These are phyloP conservation scores for Corynespora cassiicola DNA, from an alignment of 2,329 filamentous ascomycete genomes.

Conservation along the genomic window DNA sequence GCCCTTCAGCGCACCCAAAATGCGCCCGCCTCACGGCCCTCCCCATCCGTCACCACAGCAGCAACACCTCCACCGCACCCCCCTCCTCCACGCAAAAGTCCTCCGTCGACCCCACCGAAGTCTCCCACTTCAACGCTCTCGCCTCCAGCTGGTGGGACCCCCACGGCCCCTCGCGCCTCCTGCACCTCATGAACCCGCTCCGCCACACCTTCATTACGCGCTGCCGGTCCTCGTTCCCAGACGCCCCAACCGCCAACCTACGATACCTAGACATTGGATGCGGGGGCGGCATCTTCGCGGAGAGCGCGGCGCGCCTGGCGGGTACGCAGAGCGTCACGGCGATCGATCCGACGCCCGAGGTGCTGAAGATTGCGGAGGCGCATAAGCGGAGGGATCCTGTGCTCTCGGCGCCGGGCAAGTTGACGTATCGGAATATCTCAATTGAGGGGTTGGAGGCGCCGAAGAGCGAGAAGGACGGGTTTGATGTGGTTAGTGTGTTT, in stretches of 20 bases:
- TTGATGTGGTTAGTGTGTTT: constrained; percentile 86
- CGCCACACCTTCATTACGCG: constrained; percentile 87
- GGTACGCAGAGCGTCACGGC: constrained; percentile 71
- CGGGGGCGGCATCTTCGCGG: constrained; percentile 95
- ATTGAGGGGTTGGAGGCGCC: constrained; percentile 70
- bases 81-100: constrained; percentile 22
- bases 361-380: constrained; percentile 75
- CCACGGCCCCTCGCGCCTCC: constrained; percentile 85
- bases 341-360: constrained; percentile 78
- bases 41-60: constrained; percentile 1
- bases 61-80: constrained; percentile 17
- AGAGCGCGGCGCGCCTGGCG: constrained; percentile 76
- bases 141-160: constrained; percentile 98
- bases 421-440: constrained; percentile 77
- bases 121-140: constrained; percentile 93
- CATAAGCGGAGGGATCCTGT: constrained; percentile 79
- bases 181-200: constrained; percentile 97
- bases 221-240: constrained; percentile 61
- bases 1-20: too few species aligned
- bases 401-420: constrained; percentile 60
- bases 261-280: constrained; percentile 92
- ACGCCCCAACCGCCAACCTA: constrained; percentile 51
- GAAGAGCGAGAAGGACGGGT: constrained; percentile 52
- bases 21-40: too few species aligned
- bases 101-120: constrained; percentile 78